A percentile compares a stretch with the other conserved stretches of the same genome.
phyloP scores from a whole-genome alignment of 306 rosid species.

The Sechiopsis laciniata region DNA sequence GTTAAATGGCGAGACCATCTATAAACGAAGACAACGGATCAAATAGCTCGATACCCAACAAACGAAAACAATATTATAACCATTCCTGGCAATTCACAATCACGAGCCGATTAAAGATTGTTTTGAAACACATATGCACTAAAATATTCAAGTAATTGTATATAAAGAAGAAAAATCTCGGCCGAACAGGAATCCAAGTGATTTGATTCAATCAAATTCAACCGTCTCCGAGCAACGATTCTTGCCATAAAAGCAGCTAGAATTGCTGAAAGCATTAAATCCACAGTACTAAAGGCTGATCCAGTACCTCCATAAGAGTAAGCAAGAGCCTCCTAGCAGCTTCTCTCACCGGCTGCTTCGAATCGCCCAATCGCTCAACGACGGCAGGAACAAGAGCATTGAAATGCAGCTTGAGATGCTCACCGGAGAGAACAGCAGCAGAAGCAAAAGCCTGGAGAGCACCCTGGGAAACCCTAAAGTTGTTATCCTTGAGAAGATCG shows the following conservation, averaged over 20 bases:
- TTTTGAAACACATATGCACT: neutral
- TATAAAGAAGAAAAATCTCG: neutral
- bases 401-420: constrained; percentile 85
- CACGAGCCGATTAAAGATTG: neutral
- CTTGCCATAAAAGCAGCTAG: neutral
- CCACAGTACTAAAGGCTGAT: constrained; percentile 5
- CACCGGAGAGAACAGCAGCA: constrained; percentile 93
- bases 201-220: constrained; percentile 10
- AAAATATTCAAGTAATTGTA: neutral
- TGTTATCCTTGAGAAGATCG: constrained; percentile 95
- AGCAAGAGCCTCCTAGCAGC: constrained; percentile 87
- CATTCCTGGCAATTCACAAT: neutral
- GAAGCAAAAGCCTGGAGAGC: constrained; percentile 92
- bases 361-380: constrained; percentile 93
- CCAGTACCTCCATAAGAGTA: constrained; percentile 88
- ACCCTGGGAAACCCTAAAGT: constrained; percentile 90
- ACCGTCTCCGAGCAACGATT: neutral
- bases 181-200: neutral
- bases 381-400: constrained; percentile 93
- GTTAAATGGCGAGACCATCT: neutral
- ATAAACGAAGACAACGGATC: neutral
- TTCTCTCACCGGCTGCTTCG: constrained; percentile 92
- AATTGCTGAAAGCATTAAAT: neutral
- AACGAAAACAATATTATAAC: neutral
- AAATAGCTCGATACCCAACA: neutral